Conservation (phyloP, 345 rosid species). For the Trapa bicornis region DNA sequence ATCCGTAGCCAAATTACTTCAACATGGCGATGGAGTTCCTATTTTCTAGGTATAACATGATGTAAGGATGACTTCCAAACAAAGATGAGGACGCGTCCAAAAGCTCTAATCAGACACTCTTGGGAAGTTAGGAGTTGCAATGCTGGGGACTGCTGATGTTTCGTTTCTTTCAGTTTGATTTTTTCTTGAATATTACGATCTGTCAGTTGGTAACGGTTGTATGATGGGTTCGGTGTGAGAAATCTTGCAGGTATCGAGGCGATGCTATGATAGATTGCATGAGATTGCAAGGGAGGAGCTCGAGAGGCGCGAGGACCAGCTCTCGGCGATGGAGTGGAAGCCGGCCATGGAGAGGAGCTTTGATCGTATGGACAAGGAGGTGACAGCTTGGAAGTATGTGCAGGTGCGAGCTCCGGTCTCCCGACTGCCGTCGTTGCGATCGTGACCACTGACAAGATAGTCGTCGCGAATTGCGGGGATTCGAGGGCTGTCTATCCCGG, state of each 20-base stretch:
- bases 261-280: slow-evolving; percentile 31
- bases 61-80: too few relatives aligned
- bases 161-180: background rate
- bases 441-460: slow-evolving; percentile 45
- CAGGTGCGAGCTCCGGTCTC: slow-evolving; percentile 31
- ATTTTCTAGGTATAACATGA: too few relatives aligned
- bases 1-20: too few relatives aligned
- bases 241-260: slow-evolving; percentile 23
- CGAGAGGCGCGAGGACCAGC: background rate
- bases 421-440: slow-evolving; percentile 57
- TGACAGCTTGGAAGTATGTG: slow-evolving; percentile 17
- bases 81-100: too few relatives aligned
- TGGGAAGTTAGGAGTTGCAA: too few relatives aligned
- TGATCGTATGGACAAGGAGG: slow-evolving; percentile 31
- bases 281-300: slow-evolving; percentile 29
- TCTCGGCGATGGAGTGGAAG: slow-evolving; percentile 17
- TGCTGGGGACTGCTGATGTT: background rate
- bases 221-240: background rate
- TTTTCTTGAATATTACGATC: background rate
- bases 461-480: slow-evolving; percentile 79
- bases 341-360: slow-evolving; percentile 30
- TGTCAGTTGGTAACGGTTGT: background rate
- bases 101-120: too few relatives aligned
- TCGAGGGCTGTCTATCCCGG: slow-evolving; percentile 75
- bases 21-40: too few relatives aligned